These are phyloP conservation scores for Aureobasidium lini DNA, from an alignment of 2,329 filamentous ascomycete species.

Conservation along the genomic window DNA sequence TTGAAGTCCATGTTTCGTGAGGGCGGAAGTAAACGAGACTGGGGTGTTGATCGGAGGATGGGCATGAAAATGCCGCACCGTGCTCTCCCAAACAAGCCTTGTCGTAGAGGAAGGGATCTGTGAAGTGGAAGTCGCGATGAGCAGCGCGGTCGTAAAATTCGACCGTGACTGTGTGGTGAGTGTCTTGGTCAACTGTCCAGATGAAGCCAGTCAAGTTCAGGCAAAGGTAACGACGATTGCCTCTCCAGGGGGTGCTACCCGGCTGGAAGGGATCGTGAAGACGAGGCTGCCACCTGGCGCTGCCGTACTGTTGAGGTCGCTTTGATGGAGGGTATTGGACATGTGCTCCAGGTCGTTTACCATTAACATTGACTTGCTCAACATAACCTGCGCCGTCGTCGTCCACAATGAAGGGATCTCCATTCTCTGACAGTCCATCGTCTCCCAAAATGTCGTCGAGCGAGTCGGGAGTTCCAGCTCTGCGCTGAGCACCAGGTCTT, in stretches of 20 bases:
- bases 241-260: constrained; percentile 90
- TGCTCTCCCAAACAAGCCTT: constrained; percentile 85
- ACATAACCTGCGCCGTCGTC: constrained; percentile 92
- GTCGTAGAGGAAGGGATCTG: constrained; percentile 90
- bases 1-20: constrained; percentile 91
- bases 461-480: constrained; percentile 61
- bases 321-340: constrained; percentile 41
- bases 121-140: constrained; percentile 94
- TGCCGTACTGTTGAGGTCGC: constrained; percentile 31
- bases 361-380: constrained; percentile 53
- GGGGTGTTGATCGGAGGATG: constrained; percentile 56
- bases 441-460: constrained; percentile 74
- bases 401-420: constrained; percentile 82
- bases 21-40: constrained; percentile 92
- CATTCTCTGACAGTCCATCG: constrained; percentile 48
- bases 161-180: constrained; percentile 80
- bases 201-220: constrained; percentile 90
- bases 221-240: constrained; percentile 86
- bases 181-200: constrained; percentile 95
- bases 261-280: constrained; percentile 85
- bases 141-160: constrained; percentile 95
- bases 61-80: constrained; percentile 78
- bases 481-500: constrained; percentile 43
- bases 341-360: constrained; percentile 47
- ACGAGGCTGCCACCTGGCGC: constrained; percentile 47